Evolutionary conservation across 306 rosid genomes (phyloP), one percentile per base, ranked within the genome.

Genomic region (Acmispon strigosus): DNA sequence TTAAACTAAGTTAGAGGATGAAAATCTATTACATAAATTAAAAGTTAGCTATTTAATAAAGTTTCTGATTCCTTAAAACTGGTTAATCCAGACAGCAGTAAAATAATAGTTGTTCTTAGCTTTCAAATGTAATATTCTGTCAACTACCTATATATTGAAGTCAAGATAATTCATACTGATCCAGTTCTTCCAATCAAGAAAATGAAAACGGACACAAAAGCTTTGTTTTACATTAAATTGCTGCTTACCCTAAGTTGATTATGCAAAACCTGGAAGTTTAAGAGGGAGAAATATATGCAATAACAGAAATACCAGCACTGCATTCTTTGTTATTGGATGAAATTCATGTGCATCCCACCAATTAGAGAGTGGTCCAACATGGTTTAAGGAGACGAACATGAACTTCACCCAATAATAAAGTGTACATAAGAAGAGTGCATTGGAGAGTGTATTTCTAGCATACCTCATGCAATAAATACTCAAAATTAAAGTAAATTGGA

Each of bases 71-170:
- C 67, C 24, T 6, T 45, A 57, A 56, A 57, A 3, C 54, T 15
- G 22, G 69, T 15, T 9, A 47, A 62, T 24, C 15, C 19, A 45
- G 18, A 15, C 27, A 45, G 19, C 11, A 22, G 20, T 49, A 36
- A 56, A 7, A 19, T 19, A 68, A 37, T 24, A 29, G 4, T 45
- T 22, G 44, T 22, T 13, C 36, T 10, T 66, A 59, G n/a, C 58
- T 65, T 73, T 61, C 53, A 74, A 52, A 79, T 44, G 29, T 17
- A 59, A 72, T 57, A n/a, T 20, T 52, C 19, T 42, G 29, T 59
- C 22, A 73, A 53, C 27, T 14, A 20, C 3, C 3, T n/a, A 16
- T 17, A 51, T 4, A 60, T 41, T 17, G 7, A 59, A 73, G 36
- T 66, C 59, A 58, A 59, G 37, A 67, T 68, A 15, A 43, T 32